Evolutionary conservation across 257 asterid genomes (phyloP).

Genomic region (Fraxinus quadrangulata): DNA sequence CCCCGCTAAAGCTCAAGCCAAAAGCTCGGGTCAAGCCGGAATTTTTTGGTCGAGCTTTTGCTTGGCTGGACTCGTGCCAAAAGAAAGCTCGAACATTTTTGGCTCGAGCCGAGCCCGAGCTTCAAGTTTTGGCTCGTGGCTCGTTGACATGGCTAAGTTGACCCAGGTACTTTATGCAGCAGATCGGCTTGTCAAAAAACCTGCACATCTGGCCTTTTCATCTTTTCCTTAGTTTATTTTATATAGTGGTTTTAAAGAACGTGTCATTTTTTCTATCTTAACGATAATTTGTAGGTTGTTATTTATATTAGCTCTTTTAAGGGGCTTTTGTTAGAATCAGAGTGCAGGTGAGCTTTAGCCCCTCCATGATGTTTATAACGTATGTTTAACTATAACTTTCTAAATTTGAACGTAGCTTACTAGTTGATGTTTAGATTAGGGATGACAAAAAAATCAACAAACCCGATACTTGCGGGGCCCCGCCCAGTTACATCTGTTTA

Average conservation of each 20-base stretch:
- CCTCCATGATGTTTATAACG: constrained; percentile 30
- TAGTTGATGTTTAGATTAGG: too few species aligned
- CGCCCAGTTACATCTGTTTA: too few species aligned
- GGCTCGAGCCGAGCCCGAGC: too few species aligned
- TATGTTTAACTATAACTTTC: constrained; percentile 19
- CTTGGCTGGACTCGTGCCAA: too few species aligned
- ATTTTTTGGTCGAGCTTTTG: too few species aligned
- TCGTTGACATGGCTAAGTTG: not conserved
- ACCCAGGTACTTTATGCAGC: not conserved
- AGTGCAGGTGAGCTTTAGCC: constrained; percentile 17
- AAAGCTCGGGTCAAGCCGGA: too few species aligned
- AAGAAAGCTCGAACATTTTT: too few species aligned
- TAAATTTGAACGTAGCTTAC: constrained; percentile 7
- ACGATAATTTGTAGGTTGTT: constrained; percentile 20
- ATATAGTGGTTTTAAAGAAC: constrained; percentile 7
- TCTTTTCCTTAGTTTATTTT: not conserved
- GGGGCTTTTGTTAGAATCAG: constrained; percentile 36
- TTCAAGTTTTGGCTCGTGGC: too few species aligned
- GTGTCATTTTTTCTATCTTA: constrained; percentile 34
- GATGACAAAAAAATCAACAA: too few species aligned
- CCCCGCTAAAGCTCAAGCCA: too few species aligned
- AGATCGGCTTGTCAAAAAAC: not conserved
- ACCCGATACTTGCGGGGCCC: too few species aligned
- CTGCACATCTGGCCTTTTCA: not conserved
- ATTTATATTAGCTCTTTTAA: constrained; percentile 21